These are phyloP conservation scores for Calonectria hongkongensis DNA, from an alignment of 2,329 filamentous ascomycete genomes.

Conservation along the genomic window DNA sequence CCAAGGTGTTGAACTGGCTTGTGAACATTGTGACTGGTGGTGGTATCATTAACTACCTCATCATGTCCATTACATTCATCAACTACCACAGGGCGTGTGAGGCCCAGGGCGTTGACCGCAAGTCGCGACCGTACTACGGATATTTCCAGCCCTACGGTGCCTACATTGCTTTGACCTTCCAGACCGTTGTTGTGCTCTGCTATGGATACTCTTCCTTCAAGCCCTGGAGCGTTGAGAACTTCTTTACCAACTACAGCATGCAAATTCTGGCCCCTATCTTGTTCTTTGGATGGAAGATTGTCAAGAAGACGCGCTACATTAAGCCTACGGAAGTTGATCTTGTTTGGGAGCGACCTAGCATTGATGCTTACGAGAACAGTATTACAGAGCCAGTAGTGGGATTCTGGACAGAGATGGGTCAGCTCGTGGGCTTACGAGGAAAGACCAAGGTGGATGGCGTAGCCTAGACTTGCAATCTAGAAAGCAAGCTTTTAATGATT, in stretches of 20 bases:
- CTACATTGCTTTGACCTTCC: slow-evolving; percentile 65
- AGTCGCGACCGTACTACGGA: slow-evolving; percentile 73
- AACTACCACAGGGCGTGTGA: slow-evolving; percentile 71
- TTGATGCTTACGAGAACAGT: slow-evolving; percentile 74
- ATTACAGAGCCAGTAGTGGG: slow-evolving; percentile 69
- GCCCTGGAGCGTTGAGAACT: slow-evolving; percentile 69
- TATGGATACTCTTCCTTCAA: slow-evolving; percentile 74
- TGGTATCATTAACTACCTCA: slow-evolving; percentile 77
- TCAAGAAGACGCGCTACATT: slow-evolving; percentile 75
- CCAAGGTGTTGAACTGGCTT: slow-evolving; percentile 72
- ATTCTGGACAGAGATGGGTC: slow-evolving; percentile 73
- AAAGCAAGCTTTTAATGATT: background rate
- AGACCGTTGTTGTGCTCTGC: slow-evolving; percentile 65
- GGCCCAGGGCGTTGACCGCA: slow-evolving; percentile 72
- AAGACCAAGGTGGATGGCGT: background rate
- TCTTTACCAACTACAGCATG: slow-evolving; percentile 75
- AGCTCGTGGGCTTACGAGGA: slow-evolving; percentile 45
- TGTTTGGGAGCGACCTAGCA: slow-evolving; percentile 74
- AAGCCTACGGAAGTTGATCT: slow-evolving; percentile 74
- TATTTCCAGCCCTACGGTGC: slow-evolving; percentile 76
- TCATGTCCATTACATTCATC: slow-evolving; percentile 68
- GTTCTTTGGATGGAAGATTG: slow-evolving; percentile 77
- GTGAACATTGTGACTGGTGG: slow-evolving; percentile 74
- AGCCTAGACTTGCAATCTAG: slow-evolving; percentile 8
- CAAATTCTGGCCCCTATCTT: slow-evolving; percentile 71